These are phyloP conservation scores for Aspergillus baeticus DNA, from an alignment of 495 filamentous ascomycete species.

Conservation along the genomic window DNA sequence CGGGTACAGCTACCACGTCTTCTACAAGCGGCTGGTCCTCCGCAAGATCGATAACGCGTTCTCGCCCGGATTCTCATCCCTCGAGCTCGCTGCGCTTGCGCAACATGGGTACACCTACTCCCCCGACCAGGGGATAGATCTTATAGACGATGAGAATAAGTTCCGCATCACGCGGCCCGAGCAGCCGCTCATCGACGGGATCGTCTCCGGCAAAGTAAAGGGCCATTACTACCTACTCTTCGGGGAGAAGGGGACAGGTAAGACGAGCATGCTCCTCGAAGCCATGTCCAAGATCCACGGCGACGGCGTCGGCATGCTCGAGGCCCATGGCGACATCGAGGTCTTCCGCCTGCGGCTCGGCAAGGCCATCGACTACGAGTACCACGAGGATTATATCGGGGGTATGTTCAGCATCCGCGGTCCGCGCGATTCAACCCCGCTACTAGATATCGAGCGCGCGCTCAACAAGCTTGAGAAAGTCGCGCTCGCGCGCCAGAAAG, in stretches of 20 bases:
- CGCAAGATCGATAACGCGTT: slow-evolving; percentile 83
- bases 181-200: slow-evolving; percentile 73
- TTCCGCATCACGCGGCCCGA: slow-evolving; percentile 40
- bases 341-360: slow-evolving; percentile 91
- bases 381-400: slow-evolving; percentile 83
- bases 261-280: slow-evolving; percentile 93
- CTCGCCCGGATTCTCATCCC: slow-evolving; percentile 74
- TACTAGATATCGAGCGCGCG: slow-evolving; percentile 92
- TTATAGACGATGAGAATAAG: not conserved
- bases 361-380: slow-evolving; percentile 93
- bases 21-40: slow-evolving; percentile 36
- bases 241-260: slow-evolving; percentile 94
- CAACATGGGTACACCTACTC: slow-evolving; percentile 32
- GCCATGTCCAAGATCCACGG: slow-evolving; percentile 89
- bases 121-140: not conserved
- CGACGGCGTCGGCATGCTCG: slow-evolving; percentile 85
- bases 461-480: slow-evolving; percentile 98
- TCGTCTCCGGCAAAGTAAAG: slow-evolving; percentile 63
- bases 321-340: slow-evolving; percentile 91
- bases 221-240: slow-evolving; percentile 91
- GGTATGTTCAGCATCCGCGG: slow-evolving; percentile 93
- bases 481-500: slow-evolving; percentile 63
- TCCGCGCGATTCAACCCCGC: slow-evolving; percentile 84
- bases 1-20: slow-evolving; percentile 72
- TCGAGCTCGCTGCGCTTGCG: slow-evolving; percentile 69